Percentiles rank a stretch among this genome's conserved stretches.
Conservation (phyloP, 164 flowering plant genomes). For the Piper betle region DNA sequence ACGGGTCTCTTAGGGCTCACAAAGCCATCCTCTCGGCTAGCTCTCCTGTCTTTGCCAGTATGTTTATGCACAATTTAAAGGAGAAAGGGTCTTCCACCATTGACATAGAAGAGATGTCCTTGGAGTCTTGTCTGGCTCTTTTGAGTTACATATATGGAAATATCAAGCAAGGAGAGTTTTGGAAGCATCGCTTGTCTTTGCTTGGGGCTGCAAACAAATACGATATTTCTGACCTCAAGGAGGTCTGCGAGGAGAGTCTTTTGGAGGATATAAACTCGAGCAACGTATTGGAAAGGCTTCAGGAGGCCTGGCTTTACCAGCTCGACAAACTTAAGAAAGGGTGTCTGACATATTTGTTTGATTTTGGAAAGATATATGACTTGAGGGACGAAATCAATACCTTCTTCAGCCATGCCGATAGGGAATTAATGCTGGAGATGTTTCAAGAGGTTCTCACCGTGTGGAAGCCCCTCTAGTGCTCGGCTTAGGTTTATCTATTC, state of each 20-base stretch:
- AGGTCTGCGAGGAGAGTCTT: conserved; percentile 77
- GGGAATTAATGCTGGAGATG: conserved; percentile 74
- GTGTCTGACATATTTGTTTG: conserved; percentile 65
- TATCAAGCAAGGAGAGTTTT: conserved; percentile 69
- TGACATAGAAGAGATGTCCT: conserved; percentile 63
- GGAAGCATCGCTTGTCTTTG: conserved; percentile 67
- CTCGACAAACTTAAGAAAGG: conserved; percentile 67
- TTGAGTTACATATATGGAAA: conserved; percentile 73
- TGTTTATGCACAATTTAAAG: conserved; percentile 69
- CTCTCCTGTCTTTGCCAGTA: conserved; percentile 77
- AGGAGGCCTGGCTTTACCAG: conserved; percentile 86
- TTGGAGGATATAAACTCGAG: conserved; percentile 68
- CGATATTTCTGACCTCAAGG: conserved; percentile 58
- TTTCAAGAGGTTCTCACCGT: conserved; percentile 73
- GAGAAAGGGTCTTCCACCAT: conserved; percentile 80
- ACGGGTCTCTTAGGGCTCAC: conserved; percentile 66
- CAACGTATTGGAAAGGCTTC: conserved; percentile 87
- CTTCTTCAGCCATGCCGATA: conserved; percentile 65
- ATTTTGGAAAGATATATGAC: conserved; percentile 85
- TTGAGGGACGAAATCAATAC: conserved; percentile 53
- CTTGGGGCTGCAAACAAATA: conserved; percentile 89
- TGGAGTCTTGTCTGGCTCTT: conserved; percentile 61
- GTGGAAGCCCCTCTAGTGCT: conserved; percentile 53
- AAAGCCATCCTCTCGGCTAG: conserved; percentile 71
- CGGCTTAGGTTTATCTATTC: background rate